Conservation (phyloP, 2,329 filamentous ascomycete genomes). For the Cladophialophora yegresii region DNA sequence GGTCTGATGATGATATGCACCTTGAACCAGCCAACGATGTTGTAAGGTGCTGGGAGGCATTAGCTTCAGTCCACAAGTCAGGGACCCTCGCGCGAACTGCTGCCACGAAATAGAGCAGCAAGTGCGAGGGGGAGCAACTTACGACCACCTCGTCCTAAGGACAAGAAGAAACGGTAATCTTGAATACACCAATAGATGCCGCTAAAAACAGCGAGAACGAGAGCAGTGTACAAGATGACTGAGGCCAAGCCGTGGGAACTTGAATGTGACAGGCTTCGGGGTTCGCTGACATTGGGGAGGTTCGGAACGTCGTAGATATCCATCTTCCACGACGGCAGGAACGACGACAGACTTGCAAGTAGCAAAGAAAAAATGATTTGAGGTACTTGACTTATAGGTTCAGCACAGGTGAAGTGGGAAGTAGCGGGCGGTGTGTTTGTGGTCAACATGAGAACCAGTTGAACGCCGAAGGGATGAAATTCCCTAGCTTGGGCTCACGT, state of each 20-base stretch:
- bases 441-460: conserved; percentile 18
- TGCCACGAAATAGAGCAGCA: neutral
- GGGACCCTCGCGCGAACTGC: neutral
- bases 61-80: neutral
- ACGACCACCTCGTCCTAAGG: conserved; percentile 43
- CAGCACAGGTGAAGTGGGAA: conserved; percentile 6
- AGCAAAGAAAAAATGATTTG: conserved; percentile 1
- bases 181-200: conserved; percentile 31
- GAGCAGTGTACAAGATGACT: conserved; percentile 15
- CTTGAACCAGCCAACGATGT: conserved; percentile 43
- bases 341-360: neutral
- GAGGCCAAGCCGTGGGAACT: conserved; percentile 9
- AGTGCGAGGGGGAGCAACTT: neutral
- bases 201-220: conserved; percentile 14
- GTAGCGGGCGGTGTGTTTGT: conserved; percentile 20
- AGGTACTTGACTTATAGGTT: conserved; percentile 10
- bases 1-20: conserved; percentile 28
- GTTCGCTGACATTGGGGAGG: conserved; percentile 27
- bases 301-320: conserved; percentile 26
- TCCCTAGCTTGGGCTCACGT: conserved; percentile 15
- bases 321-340: conserved; percentile 15
- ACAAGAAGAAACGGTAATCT: conserved; percentile 43
- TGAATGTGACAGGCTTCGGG: conserved; percentile 12
- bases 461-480: conserved; percentile 17
- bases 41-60: conserved; percentile 38